Conservation (phyloP, 495 filamentous ascomycete genomes). For the Podospora tetraspora region DNA sequence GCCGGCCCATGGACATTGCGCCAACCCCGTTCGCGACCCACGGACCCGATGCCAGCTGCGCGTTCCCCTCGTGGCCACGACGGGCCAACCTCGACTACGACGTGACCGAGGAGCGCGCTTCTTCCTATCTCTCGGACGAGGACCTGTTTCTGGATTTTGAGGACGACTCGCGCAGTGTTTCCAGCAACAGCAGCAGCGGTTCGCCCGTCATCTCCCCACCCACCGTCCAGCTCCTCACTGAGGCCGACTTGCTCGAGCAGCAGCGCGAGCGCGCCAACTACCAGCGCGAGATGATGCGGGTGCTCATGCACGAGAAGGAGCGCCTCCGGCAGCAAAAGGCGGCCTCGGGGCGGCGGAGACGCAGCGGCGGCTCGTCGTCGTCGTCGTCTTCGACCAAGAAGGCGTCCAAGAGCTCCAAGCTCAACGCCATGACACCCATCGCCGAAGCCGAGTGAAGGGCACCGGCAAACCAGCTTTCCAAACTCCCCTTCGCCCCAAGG, state of each 20-base stretch:
- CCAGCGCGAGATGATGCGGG: conserved; percentile 42
- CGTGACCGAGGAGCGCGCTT: conserved; percentile 36
- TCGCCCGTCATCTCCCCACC: conserved; percentile 34
- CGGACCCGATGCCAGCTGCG: conserved; percentile 39
- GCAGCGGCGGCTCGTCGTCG: conserved; percentile 27
- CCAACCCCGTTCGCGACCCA: conserved; percentile 37
- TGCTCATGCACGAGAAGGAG: conserved; percentile 46
- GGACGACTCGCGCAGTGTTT: conserved; percentile 43
- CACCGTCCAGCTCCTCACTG: conserved; percentile 22
- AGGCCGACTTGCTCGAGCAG: conserved; percentile 39
- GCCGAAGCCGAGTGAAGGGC: conserved; percentile 34
- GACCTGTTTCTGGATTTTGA: conserved; percentile 41
- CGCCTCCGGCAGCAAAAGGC: conserved; percentile 22
- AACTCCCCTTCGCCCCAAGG: not conserved
- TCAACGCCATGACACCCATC: conserved; percentile 45
- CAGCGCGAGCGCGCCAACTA: conserved; percentile 42
- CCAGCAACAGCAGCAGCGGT: conserved; percentile 41
- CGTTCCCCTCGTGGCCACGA: conserved; percentile 49
- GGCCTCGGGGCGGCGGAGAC: conserved; percentile 26
- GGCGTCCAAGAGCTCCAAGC: conserved; percentile 40
- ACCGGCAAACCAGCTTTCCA: not conserved
- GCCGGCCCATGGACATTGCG: conserved; percentile 48
- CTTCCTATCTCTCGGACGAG: conserved; percentile 48
- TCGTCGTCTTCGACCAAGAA: conserved; percentile 32
- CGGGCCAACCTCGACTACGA: conserved; percentile 40